A percentile compares a stretch with the other conserved stretches of the same genome.
These are phyloP conservation scores for Astrothelium macrocarpum DNA, from an alignment of 495 filamentous ascomycete genomes.

Conservation along the genomic window DNA sequence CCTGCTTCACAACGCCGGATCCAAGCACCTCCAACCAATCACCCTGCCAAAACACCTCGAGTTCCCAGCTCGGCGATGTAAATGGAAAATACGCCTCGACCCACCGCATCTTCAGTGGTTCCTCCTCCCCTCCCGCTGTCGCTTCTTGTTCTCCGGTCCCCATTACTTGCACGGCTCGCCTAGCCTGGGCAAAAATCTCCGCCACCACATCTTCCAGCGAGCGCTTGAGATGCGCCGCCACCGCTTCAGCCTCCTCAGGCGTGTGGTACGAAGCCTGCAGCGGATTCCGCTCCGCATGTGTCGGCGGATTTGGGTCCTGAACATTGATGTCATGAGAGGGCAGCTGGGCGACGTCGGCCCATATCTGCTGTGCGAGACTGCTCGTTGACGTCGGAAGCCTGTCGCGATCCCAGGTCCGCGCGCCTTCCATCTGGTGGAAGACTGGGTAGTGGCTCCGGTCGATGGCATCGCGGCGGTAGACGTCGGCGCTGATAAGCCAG, in stretches of 20 bases:
- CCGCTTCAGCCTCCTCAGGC: slow-evolving; percentile 66
- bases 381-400: slow-evolving; percentile 41
- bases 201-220: slow-evolving; percentile 81
- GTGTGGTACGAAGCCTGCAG: slow-evolving; percentile 63
- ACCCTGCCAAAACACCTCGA: slow-evolving; percentile 90
- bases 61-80: slow-evolving; percentile 87
- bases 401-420: slow-evolving; percentile 73
- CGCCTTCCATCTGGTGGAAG: slow-evolving; percentile 98
- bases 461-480: slow-evolving; percentile 90
- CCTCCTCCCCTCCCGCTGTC: slow-evolving; percentile 47
- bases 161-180: slow-evolving; percentile 50
- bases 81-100: slow-evolving; percentile 96
- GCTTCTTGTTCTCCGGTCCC: slow-evolving; percentile 40
- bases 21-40: slow-evolving; percentile 94
- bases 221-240: slow-evolving; percentile 81
- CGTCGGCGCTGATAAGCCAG: slow-evolving; percentile 88
- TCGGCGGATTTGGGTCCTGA: slow-evolving; percentile 74
- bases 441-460: slow-evolving; percentile 91
- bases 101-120: slow-evolving; percentile 81
- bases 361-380: slow-evolving; percentile 28
- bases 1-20: slow-evolving; percentile 81
- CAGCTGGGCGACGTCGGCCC: slow-evolving; percentile 50
- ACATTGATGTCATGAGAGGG: slow-evolving; percentile 64
- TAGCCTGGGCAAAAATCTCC: slow-evolving; percentile 74
- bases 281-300: slow-evolving; percentile 73